These are phyloP conservation scores for Magnolia officinalis DNA, from an alignment of 164 flowering plant genomes.

Conservation along the genomic window DNA sequence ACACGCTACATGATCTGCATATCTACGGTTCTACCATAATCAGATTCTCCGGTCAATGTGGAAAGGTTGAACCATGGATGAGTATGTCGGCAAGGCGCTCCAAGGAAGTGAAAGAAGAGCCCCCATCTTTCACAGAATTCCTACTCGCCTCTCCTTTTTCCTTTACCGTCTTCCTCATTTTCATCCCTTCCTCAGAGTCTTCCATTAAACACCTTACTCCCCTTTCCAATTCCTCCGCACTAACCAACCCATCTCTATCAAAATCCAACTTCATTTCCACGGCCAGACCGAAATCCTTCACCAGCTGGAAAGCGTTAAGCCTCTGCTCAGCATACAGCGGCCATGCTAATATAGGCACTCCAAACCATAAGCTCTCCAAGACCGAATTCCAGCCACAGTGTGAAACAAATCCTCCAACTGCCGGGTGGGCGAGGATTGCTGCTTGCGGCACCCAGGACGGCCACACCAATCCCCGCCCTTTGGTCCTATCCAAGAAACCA, in stretches of 20 bases:
- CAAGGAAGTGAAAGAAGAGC: slow-evolving; percentile 18
- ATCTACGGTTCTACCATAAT: no score
- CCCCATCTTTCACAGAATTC: slow-evolving; percentile 32
- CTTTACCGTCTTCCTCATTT: slow-evolving; percentile 30
- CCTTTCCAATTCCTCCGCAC: slow-evolving; percentile 31
- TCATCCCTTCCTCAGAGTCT: slow-evolving; percentile 22
- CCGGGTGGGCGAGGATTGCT: slow-evolving; percentile 2
- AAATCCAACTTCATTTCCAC: background rate
- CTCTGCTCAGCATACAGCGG: slow-evolving; percentile 7
- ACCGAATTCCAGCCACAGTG: slow-evolving; percentile 14
- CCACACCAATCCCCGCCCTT: slow-evolving; percentile 8
- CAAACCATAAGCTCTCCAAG: slow-evolving; percentile 5
- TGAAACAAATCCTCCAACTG: slow-evolving; percentile 8
- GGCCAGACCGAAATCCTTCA: background rate
- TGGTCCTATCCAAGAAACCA: slow-evolving; percentile 9
- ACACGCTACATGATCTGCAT: no score
- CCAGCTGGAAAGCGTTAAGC: slow-evolving; percentile 8
- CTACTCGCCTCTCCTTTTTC: slow-evolving; percentile 23
- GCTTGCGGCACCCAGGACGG: slow-evolving; percentile 12
- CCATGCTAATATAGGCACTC: slow-evolving; percentile 12
- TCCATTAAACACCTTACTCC: slow-evolving; percentile 31
- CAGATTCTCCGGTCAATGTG: no score
- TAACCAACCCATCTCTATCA: background rate
- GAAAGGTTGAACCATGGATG: background rate
- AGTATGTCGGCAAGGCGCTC: background rate